phyloP scores from a whole-genome alignment of 345 rosid genomes.

The Bruguiera parviflora region DNA sequence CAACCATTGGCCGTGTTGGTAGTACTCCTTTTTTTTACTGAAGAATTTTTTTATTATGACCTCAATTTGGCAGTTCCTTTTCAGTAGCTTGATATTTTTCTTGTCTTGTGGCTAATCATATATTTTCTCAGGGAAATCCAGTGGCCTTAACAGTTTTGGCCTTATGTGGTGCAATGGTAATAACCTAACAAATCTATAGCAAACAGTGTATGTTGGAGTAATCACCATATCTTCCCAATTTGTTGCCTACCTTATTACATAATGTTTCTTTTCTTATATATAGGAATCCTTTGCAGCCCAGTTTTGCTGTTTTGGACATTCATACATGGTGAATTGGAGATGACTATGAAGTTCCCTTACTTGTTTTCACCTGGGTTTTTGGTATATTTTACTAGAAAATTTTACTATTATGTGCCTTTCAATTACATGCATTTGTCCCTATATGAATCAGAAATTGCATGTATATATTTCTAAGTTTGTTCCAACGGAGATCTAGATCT shows the following conservation, averaged over 20 bases:
- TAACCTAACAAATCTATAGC: slow-evolving; percentile 23
- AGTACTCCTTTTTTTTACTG: slow-evolving; percentile 18
- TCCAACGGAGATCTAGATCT: too few relatives aligned
- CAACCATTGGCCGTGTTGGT: slow-evolving; percentile 88
- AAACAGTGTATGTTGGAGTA: not conserved
- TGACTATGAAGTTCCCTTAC: slow-evolving; percentile 57
- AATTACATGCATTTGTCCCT: not conserved
- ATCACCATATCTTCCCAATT: not conserved
- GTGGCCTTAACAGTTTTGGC: slow-evolving; percentile 97
- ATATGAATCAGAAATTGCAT: not conserved
- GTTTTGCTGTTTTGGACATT: slow-evolving; percentile 81
- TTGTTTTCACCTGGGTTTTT: slow-evolving; percentile 75
- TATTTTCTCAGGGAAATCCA: slow-evolving; percentile 71
- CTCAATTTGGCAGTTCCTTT: slow-evolving; percentile 5
- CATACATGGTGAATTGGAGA: slow-evolving; percentile 68
- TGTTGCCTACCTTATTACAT: slow-evolving; percentile 7
- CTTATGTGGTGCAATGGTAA: slow-evolving; percentile 99
- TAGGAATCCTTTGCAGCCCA: slow-evolving; percentile 84
- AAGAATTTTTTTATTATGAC: not conserved
- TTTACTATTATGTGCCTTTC: not conserved
- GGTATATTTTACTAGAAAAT: slow-evolving; percentile 40
- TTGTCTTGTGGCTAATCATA: slow-evolving; percentile 2
- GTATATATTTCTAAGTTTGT: too few relatives aligned
- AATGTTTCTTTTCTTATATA: slow-evolving; percentile 23
- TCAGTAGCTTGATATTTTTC: slow-evolving; percentile 15